Evolutionary conservation across 306 rosid genomes (phyloP), one percentile per base, ranked within the genome.

Genomic region (Casuarina equisetifolia): DNA sequence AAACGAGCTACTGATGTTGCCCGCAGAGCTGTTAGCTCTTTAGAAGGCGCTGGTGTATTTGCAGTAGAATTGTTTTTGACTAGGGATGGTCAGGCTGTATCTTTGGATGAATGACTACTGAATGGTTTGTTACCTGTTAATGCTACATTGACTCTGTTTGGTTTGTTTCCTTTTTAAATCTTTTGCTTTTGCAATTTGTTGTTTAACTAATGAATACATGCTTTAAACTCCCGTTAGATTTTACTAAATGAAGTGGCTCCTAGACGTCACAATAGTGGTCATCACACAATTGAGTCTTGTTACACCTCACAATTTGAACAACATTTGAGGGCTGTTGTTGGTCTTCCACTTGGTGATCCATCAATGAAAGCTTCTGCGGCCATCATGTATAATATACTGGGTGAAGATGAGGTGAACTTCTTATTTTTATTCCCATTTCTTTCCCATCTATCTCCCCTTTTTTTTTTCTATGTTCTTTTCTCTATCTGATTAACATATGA

Each of bases 231-330:
- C 81, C 67, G 72, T 72, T 89, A 95, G 97, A 92, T 95, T 88
- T 82, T 95, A 79, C 78, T 95, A 66, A 92, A 95, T 86, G 99
- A 95, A 90, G 97, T 95, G 44, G 99, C 97, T 6, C 97, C 94
- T 76, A 89, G 97, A 79, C 97, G 96, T 78, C 99, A 95, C 80
- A 95, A 92, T 79, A 95, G 97, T n/a, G 97, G 99, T 62, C 98
- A 94, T 84, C 96, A 94, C 78, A 94, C 97, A 38, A 95, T 95
- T 43, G 97, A 91, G 82, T 83, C 97, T 17, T 92, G 97, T 85
- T 87, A 89, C 69, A 90, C 97, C 72, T 95, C 99, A 25, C 99
- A 95, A 80, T 92, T 1, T 77, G 97, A 92, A 85, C 97, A 95
- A 72, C 97, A 92, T 85, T 89, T 95, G 84, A 91, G 94, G 52